These are phyloP conservation scores for Lactifluus rugatus DNA, from an alignment of 768 basidiomycete genomes.

Conservation along the genomic window DNA sequence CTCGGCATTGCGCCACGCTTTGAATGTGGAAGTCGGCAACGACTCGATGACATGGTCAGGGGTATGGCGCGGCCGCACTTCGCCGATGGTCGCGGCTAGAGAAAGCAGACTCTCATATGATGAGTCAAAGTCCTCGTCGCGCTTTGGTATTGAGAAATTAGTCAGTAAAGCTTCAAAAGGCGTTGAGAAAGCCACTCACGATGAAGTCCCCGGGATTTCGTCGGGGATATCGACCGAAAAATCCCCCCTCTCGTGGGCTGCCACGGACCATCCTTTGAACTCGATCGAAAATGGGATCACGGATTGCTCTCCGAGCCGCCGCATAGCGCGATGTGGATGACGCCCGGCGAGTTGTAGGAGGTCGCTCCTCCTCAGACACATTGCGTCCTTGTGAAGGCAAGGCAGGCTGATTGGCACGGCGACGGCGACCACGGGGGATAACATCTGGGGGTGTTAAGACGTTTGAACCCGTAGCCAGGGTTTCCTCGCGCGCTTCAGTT, in stretches of 20 bases:
- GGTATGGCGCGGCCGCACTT: conserved; percentile 56
- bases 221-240: conserved; percentile 5
- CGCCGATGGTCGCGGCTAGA: conserved; percentile 51
- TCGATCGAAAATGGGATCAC: conserved; percentile 8
- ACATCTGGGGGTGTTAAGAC: not conserved
- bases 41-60: conserved; percentile 50
- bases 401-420: conserved; percentile 11
- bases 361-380: conserved; percentile 12
- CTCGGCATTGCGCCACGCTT: conserved; percentile 53
- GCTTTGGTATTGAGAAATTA: conserved; percentile 32
- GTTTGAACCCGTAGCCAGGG: not conserved
- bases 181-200: conserved; percentile 30
- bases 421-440: conserved; percentile 5
- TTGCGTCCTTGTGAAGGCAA: conserved; percentile 11
- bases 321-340: conserved; percentile 11
- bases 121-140: conserved; percentile 65
- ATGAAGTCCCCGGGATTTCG: conserved; percentile 37
- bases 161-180: not conserved
- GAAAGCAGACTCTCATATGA: conserved; percentile 65
- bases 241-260: conserved; percentile 7
- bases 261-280: conserved; percentile 14
- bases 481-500: conserved; percentile 1
- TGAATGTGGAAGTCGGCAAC: conserved; percentile 51
- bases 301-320: conserved; percentile 7
- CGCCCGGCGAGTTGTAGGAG: conserved; percentile 5